Conservation (phyloP, 2,329 filamentous ascomycete species). For the Paecilomyces formosus region DNA sequence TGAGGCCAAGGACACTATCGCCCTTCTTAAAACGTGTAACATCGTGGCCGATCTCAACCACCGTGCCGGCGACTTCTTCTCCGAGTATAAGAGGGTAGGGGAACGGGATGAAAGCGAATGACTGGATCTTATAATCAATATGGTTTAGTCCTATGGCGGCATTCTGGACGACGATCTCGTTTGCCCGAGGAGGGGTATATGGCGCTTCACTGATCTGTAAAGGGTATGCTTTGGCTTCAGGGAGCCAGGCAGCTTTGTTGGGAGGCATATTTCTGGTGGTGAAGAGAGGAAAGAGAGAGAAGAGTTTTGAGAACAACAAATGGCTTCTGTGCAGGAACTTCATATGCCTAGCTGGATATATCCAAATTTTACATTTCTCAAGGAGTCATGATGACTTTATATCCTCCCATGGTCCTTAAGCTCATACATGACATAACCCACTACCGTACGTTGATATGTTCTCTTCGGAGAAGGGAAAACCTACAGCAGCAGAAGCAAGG, state of each 20-base stretch:
- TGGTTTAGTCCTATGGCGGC: constrained; percentile 12
- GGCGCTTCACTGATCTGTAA: not conserved
- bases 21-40: constrained; percentile 37
- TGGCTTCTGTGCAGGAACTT: too few species aligned
- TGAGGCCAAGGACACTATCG: constrained; percentile 31
- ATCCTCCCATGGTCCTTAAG: too few species aligned
- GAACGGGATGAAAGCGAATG: not conserved
- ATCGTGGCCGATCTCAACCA: constrained; percentile 36
- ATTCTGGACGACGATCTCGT: constrained; percentile 7
- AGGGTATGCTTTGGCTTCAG: not conserved
- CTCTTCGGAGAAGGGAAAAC: too few species aligned
- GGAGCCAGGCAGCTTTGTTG: not conserved
- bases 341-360: too few species aligned
- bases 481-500: too few species aligned
- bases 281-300: too few species aligned
- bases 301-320: too few species aligned
- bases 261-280: not conserved
- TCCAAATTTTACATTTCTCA: too few species aligned
- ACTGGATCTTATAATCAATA: constrained; percentile 3
- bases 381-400: too few species aligned
- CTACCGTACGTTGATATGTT: too few species aligned
- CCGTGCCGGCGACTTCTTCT: constrained; percentile 37
- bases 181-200: not conserved
- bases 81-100: constrained; percentile 29
- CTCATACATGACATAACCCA: too few species aligned